Evolutionary conservation across 176 grass and related monocot genomes (phyloP).

Genomic region (Juncus effusus): DNA sequence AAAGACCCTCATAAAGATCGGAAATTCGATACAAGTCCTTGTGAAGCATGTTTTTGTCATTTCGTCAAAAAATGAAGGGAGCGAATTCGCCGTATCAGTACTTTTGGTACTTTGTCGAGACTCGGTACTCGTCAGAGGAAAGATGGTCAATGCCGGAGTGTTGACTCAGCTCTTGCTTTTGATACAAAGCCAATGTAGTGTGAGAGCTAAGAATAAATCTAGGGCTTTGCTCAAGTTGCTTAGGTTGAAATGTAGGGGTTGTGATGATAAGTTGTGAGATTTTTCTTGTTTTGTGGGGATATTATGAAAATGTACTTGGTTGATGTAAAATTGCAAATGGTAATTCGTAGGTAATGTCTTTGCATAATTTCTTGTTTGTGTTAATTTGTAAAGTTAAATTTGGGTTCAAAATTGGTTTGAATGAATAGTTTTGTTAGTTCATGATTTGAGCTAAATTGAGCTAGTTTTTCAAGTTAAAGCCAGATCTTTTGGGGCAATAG

Average conservation of each 20-base stretch:
- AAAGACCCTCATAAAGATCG: conserved; percentile 27
- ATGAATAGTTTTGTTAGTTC: too few relatives aligned
- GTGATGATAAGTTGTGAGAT: conserved; percentile 4
- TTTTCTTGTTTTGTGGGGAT: too few relatives aligned
- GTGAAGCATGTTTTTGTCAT: conserved; percentile 73
- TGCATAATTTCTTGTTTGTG: too few relatives aligned
- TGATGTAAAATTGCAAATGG: too few relatives aligned
- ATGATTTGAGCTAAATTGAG: too few relatives aligned
- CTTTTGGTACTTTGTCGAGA: conserved; percentile 56
- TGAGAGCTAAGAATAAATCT: conserved; percentile 54
- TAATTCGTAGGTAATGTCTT: too few relatives aligned
- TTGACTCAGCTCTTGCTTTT: conserved; percentile 69
- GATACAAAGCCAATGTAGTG: conserved; percentile 82
- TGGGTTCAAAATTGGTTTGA: too few relatives aligned
- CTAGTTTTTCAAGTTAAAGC: too few relatives aligned
- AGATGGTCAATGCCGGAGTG: conserved; percentile 50
- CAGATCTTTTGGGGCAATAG: too few relatives aligned
- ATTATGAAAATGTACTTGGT: too few relatives aligned
- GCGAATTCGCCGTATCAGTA: conserved; percentile 71
- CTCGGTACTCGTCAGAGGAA: conserved; percentile 28
- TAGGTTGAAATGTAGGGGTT: conserved; percentile 41
- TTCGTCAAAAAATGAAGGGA: conserved; percentile 56
- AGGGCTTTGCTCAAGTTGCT: conserved; percentile 72
- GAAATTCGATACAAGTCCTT: conserved; percentile 39
- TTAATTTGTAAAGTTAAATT: too few relatives aligned